phyloP scores from a whole-genome alignment of 1,284 basidiomycete genomes.

The Lentinus polychrous region DNA sequence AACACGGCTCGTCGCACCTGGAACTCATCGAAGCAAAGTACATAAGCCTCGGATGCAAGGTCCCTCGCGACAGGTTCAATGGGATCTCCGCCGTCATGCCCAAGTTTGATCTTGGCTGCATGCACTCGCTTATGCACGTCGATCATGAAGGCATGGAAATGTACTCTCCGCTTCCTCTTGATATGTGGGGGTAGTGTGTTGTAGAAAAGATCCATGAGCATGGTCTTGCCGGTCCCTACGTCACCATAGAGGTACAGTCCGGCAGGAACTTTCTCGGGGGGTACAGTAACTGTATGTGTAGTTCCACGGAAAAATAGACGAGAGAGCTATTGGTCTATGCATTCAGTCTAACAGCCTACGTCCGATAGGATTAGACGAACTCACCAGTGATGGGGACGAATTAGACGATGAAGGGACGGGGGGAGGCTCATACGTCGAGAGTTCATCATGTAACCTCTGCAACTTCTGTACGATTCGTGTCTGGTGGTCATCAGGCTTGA shows the following conservation, averaged over 20 bases:
- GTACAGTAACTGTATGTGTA: conserved; percentile 26
- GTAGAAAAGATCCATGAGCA: conserved; percentile 99
- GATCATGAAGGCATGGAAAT: conserved; percentile 99
- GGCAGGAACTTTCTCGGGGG: conserved; percentile 61
- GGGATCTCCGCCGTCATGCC: conserved; percentile 72
- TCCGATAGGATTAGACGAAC: conserved; percentile 8
- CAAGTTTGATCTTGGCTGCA: conserved; percentile 64
- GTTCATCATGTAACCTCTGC: conserved; percentile 72
- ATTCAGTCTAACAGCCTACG: conserved; percentile 8
- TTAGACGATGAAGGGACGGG: conserved; percentile 37
- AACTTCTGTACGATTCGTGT: conserved; percentile 78
- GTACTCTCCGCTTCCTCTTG: conserved; percentile 77
- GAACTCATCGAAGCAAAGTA: conserved; percentile 98
- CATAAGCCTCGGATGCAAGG: conserved; percentile 77
- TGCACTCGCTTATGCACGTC: conserved; percentile 95
- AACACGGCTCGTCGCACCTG: conserved; percentile 50
- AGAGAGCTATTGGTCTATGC: conserved; percentile 42
- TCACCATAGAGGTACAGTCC: conserved; percentile 97
- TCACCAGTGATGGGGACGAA: conserved; percentile 23
- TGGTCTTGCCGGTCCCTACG: conserved; percentile 95
- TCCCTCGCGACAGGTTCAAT: conserved; percentile 87
- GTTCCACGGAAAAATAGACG: conserved; percentile 52
- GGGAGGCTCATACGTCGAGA: conserved; percentile 70
- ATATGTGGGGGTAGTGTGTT: conserved; percentile 78
- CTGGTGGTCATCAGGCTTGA: conserved; percentile 82